Percentiles rank a stretch among this genome's conserved stretches.
These are phyloP conservation scores for Plasmopara viticola DNA, from an alignment of 352 stramenopile species.

Conservation along the genomic window DNA sequence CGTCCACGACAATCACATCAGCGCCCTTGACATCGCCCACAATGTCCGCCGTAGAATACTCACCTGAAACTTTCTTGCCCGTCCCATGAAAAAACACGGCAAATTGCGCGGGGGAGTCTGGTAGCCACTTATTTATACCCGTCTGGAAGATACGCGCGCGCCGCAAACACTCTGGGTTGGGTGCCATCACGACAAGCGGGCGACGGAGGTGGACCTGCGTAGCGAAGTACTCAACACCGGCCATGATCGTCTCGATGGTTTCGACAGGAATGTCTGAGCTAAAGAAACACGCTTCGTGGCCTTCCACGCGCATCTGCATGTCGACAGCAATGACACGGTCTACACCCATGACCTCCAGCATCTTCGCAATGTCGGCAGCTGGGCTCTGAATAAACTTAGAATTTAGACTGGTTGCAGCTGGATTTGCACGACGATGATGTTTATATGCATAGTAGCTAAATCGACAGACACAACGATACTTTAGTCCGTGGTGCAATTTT, in stretches of 20 bases:
- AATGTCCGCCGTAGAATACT: conserved; percentile 73
- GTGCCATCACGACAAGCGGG: conserved; percentile 81
- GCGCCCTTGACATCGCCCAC: conserved; percentile 84
- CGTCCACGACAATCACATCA: conserved; percentile 90
- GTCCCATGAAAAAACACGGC: conserved; percentile 79
- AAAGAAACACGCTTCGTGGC: conserved; percentile 90
- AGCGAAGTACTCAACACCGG: conserved; percentile 88
- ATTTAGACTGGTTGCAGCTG: conserved; percentile 84
- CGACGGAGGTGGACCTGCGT: conserved; percentile 76
- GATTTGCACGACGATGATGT: conserved; percentile 83
- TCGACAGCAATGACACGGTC: conserved; percentile 92
- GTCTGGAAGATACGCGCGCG: conserved; percentile 82
- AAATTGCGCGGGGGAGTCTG: conserved; percentile 72
- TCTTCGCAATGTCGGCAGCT: conserved; percentile 86
- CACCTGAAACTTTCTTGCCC: conserved; percentile 36
- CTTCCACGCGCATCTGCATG: conserved; percentile 86
- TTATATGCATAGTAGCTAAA: conserved; percentile 90
- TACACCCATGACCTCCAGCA: conserved; percentile 92
- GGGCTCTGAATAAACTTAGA: conserved; percentile 89
- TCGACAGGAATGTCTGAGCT: conserved; percentile 87
- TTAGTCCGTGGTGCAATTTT: neutral
- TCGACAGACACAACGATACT: conserved; percentile 2
- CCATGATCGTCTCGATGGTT: conserved; percentile 88
- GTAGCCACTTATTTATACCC: conserved; percentile 83
- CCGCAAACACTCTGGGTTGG: conserved; percentile 84